Base-by-base conservation (phyloP, 2,329 filamentous ascomycete genomes). In the Ilyonectria mors-panacis region DNA sequence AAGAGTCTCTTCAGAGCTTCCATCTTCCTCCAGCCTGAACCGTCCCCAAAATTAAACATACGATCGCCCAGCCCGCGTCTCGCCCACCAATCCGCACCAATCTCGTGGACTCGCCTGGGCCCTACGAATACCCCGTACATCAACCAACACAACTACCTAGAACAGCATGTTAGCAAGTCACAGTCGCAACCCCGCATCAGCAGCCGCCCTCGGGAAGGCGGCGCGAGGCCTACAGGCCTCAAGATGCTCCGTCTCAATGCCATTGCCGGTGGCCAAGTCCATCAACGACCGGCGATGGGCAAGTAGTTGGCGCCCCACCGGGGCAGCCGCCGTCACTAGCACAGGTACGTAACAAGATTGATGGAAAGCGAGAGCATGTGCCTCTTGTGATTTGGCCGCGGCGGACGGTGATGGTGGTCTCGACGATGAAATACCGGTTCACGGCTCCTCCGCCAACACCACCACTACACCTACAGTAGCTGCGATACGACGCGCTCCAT, bases 321-420 rank as follows among this genome's bases (percentile, higher is more conserved):
- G 63, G 42, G 30, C n/a, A 23, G n/a, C 35, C 30, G 30, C 28
- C 19, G 19, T 23, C n/a, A 19, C 30, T 19, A 53, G 30, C 28
- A 73, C 62, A 69, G 73, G 73, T 75, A 72, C 70, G 73, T 75
- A 68, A 63, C 26, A 55, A 57, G 19, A 9, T 35, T 35, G n/a
- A 21, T 53, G 33, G 10, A 35, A 45, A 56, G 45, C 60, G 44
- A 48, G 50, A 37, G 50, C 28, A 53, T 35, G 10, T 53, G 50
- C 10, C 30, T 53, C 30, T 35, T 53, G 6, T 37, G 9, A 35
- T 53, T 23, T 51, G 28, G n/a, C 28, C 8, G 26, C 28, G 13
- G 23, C 39, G 39, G 45, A 35, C 42, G 44, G 50, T 65, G 47
- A 44, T 51, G 51, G 45, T 53, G 19, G 26, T 44, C 33, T 28